Evolutionary conservation across 2,329 filamentous ascomycete species (phyloP).

Genomic region (Ophiobolus disseminans): DNA sequence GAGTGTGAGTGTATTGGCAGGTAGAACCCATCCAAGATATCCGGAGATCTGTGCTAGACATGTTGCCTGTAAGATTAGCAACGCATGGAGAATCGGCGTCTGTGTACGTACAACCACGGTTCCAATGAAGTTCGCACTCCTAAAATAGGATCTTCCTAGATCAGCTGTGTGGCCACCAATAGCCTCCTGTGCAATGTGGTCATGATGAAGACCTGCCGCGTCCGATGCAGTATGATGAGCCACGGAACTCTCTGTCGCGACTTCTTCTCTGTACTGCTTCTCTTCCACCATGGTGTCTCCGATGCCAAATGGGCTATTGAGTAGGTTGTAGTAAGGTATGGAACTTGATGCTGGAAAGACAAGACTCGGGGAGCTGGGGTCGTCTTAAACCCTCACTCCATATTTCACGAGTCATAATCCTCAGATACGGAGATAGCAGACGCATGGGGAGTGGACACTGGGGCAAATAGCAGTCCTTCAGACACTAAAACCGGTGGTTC

Average conservation of each 20-base stretch:
- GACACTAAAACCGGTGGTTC: background rate
- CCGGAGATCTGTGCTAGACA: constrained; percentile 42
- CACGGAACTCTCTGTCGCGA: constrained; percentile 9
- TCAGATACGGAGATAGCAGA: constrained; percentile 9
- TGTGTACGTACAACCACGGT: constrained; percentile 35
- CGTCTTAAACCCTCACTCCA: constrained; percentile 8
- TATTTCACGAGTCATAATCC: constrained; percentile 8
- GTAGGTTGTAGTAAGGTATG: background rate
- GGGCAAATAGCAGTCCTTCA: background rate
- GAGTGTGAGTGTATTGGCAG: constrained; percentile 35
- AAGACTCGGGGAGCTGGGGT: constrained; percentile 12
- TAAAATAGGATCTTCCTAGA: constrained; percentile 35
- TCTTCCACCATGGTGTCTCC: constrained; percentile 27
- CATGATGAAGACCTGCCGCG: constrained; percentile 34
- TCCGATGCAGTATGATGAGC: constrained; percentile 12
- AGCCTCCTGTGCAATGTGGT: constrained; percentile 37
- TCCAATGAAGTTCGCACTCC: constrained; percentile 35
- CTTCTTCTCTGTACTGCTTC: constrained; percentile 22
- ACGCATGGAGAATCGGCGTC: no score
- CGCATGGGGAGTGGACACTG: constrained; percentile 7
- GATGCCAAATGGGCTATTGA: background rate
- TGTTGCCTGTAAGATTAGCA: constrained; percentile 25
- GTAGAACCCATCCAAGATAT: constrained; percentile 42
- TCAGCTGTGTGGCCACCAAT: constrained; percentile 35
- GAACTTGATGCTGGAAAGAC: background rate